phyloP scores from a whole-genome alignment of 805 yeast genomes.

The Citeromyces nyonsensis region DNA sequence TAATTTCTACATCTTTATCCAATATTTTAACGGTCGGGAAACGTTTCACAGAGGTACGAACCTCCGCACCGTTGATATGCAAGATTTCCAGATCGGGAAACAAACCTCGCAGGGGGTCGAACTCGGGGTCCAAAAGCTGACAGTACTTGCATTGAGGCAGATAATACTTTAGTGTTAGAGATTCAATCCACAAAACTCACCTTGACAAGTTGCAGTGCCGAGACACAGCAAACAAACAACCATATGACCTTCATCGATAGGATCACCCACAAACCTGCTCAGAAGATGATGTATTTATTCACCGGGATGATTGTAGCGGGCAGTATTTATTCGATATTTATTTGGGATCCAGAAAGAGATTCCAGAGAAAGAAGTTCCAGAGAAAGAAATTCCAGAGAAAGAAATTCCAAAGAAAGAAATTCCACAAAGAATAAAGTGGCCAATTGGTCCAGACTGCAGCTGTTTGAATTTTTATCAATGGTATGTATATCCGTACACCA shows the following conservation, averaged over 20 bases:
- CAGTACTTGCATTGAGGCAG: conserved; percentile 24
- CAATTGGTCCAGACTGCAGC: conserved; percentile 3
- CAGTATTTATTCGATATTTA: conserved; percentile 4
- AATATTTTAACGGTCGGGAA: too few species aligned
- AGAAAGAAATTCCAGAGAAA: not conserved
- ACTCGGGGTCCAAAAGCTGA: conserved; percentile 21
- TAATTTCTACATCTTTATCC: too few species aligned
- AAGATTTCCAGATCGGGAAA: conserved; percentile 5
- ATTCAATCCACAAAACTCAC: conserved; percentile 7
- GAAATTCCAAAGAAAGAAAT: conserved; percentile 1
- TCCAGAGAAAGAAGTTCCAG: conserved; percentile 1
- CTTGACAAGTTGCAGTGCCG: too few species aligned
- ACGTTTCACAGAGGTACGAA: too few species aligned
- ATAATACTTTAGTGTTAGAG: conserved; percentile 7
- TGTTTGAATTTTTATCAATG: conserved; percentile 3
- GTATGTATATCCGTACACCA: conserved; percentile 3
- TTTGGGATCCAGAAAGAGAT: not conserved
- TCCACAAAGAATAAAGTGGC: not conserved
- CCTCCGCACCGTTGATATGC: too few species aligned
- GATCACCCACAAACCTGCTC: too few species aligned
- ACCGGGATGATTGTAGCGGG: conserved; percentile 3
- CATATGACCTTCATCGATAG: too few species aligned
- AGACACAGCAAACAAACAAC: too few species aligned
- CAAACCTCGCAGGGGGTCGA: conserved; percentile 20
- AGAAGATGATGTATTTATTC: conserved; percentile 3